Evolutionary conservation across 2,329 filamentous ascomycete genomes (phyloP).

Genomic region (Coniochaeta sp.): DNA sequence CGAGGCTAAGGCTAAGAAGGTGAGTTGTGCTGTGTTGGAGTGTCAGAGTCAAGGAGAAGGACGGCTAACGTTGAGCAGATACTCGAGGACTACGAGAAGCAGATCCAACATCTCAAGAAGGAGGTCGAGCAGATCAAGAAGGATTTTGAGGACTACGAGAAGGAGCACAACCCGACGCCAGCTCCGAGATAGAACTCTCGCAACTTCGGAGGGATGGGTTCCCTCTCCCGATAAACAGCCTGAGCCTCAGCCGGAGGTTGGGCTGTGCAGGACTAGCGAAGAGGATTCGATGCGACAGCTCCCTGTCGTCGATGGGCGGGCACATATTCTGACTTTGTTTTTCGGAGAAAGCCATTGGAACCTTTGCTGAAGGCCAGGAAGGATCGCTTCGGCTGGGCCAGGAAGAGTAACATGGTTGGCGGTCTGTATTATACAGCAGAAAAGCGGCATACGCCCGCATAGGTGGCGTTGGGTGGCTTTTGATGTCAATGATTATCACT

Average conservation of each 20-base stretch:
- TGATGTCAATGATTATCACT: background rate
- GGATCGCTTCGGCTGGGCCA: no score
- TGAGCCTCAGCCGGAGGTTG: background rate
- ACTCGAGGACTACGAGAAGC: conserved; percentile 73
- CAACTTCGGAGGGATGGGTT: background rate
- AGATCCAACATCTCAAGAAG: conserved; percentile 67
- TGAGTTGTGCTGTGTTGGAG: conserved; percentile 26
- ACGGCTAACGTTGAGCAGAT: conserved; percentile 41
- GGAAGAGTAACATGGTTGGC: background rate
- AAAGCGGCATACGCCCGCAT: background rate
- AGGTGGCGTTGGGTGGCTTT: background rate
- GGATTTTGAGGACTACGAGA: conserved; percentile 49
- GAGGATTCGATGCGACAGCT: background rate
- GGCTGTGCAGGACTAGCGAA: background rate
- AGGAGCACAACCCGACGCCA: conserved; percentile 33
- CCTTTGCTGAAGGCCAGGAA: no score
- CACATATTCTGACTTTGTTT: background rate
- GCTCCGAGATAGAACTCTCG: background rate
- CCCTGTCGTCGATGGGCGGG: background rate
- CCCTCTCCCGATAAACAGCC: background rate
- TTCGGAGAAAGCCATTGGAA: background rate
- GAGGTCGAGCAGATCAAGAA: conserved; percentile 58
- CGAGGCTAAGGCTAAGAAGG: conserved; percentile 67
- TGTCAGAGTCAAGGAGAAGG: background rate
- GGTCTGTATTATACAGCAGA: background rate